A percentile compares a stretch with the other conserved stretches of the same genome.
These are phyloP conservation scores for Penicillium pancosmium DNA, from an alignment of 495 filamentous ascomycete genomes.

Conservation along the genomic window DNA sequence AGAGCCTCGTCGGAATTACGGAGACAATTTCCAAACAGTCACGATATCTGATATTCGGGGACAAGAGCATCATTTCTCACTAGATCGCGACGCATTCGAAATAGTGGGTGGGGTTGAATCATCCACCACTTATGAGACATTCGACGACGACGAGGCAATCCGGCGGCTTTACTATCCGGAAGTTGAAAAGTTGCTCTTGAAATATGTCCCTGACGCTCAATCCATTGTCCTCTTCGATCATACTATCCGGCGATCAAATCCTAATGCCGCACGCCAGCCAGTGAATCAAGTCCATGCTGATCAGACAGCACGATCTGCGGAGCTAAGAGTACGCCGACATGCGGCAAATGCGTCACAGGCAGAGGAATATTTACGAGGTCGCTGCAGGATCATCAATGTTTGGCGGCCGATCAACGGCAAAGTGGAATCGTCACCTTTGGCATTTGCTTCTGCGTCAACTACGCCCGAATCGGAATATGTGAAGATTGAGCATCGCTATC, in stretches of 20 bases:
- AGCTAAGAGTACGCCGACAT: not conserved
- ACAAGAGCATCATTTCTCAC: not conserved
- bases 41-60: constrained; percentile 1
- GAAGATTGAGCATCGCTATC: not conserved
- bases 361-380: not conserved
- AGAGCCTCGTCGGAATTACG: not conserved
- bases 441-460: not conserved
- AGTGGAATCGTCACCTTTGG: not conserved
- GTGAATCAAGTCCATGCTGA: not conserved
- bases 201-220: not conserved
- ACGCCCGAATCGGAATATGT: not conserved
- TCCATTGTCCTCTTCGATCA: not conserved
- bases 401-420: not conserved
- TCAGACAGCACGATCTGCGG: not conserved
- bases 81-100: constrained; percentile 1
- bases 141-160: not conserved
- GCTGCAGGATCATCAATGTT: not conserved
- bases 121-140: not conserved
- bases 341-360: not conserved
- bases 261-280: not conserved
- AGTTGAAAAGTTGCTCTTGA: not conserved
- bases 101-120: not conserved
- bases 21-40: not conserved
- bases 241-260: not conserved
- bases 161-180: not conserved